phyloP scores from a whole-genome alignment of 2,329 filamentous ascomycete genomes.

The Penicillium sp. region DNA sequence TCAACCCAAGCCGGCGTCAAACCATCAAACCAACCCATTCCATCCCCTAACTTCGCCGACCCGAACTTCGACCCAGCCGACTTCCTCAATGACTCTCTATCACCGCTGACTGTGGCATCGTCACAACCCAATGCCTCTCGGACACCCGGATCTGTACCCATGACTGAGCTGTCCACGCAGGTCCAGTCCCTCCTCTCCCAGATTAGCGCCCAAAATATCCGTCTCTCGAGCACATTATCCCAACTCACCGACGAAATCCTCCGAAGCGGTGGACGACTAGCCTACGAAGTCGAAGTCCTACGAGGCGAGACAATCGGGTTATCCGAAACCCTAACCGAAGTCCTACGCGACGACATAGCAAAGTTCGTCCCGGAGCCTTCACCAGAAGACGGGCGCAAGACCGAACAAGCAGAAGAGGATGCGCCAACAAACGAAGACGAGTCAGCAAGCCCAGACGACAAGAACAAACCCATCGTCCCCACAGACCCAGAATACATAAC shows the following conservation, averaged over 20 bases:
- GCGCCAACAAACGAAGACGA: conserved; percentile 7
- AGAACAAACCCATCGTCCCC: conserved; percentile 6
- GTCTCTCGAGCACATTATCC: conserved; percentile 77
- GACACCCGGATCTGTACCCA: conserved; percentile 54
- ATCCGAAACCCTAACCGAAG: conserved; percentile 73
- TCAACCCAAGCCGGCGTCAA: conserved; percentile 18
- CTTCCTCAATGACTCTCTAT: conserved; percentile 79
- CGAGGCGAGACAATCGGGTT: conserved; percentile 84
- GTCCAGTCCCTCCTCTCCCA: conserved; percentile 83
- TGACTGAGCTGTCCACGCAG: conserved; percentile 76
- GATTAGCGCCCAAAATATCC: conserved; percentile 82
- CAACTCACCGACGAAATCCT: conserved; percentile 94
- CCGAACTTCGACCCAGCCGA: conserved; percentile 77
- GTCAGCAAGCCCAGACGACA: conserved; percentile 4
- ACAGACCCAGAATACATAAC: conserved; percentile 67
- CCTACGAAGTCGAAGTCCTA: conserved; percentile 91
- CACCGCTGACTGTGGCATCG: conserved; percentile 60
- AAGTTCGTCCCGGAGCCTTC: conserved; percentile 62
- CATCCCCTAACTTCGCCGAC: conserved; percentile 69
- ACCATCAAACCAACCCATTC: conserved; percentile 36
- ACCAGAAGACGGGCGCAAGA: conserved; percentile 7
- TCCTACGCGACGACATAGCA: conserved; percentile 67
- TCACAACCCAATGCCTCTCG: conserved; percentile 40
- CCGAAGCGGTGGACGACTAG: conserved; percentile 79
- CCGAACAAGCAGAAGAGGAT: conserved; percentile 1